phyloP scores from a whole-genome alignment of 1,284 basidiomycete species.

The Boletus hoseneyae region DNA sequence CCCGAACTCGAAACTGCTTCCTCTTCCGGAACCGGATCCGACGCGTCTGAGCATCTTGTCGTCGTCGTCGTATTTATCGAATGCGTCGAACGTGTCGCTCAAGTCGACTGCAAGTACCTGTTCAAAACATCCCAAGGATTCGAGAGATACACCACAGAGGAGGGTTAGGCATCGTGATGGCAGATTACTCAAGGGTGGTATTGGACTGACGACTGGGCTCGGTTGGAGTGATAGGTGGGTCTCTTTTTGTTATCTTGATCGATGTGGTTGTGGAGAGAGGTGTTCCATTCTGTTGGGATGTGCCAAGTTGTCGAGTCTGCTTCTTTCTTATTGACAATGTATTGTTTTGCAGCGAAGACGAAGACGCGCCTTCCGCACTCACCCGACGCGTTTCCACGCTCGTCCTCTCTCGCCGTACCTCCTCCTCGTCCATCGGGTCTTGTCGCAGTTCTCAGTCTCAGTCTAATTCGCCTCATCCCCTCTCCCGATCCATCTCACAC shows the following conservation, averaged over 20 bases:
- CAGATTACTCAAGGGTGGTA: constrained; percentile 59
- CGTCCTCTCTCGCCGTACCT: constrained; percentile 45
- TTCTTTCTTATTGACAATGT: constrained; percentile 5
- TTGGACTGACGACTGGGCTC: constrained; percentile 76
- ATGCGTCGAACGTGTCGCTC: constrained; percentile 33
- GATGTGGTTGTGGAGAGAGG: too few species aligned
- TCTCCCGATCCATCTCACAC: constrained; percentile 36
- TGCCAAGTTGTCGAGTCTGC: constrained; percentile 4
- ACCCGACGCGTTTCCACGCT: constrained; percentile 60
- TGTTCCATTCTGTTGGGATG: background rate
- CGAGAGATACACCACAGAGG: constrained; percentile 60
- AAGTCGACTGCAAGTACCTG: constrained; percentile 40
- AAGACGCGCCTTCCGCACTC: constrained; percentile 73
- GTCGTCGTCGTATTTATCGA: constrained; percentile 23
- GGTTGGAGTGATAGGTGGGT: constrained; percentile 79
- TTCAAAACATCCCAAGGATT: constrained; percentile 57
- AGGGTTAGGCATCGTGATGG: constrained; percentile 71
- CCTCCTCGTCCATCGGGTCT: constrained; percentile 30
- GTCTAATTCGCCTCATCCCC: constrained; percentile 19
- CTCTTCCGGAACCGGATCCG: constrained; percentile 23
- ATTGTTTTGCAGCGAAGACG: constrained; percentile 58
- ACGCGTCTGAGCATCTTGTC: constrained; percentile 39
- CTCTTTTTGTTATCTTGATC: background rate
- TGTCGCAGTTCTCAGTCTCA: constrained; percentile 17
- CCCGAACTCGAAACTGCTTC: constrained; percentile 66